Conservation (phyloP, 352 stramenopile genomes). For the Globisporangium rhizosaccharum region DNA sequence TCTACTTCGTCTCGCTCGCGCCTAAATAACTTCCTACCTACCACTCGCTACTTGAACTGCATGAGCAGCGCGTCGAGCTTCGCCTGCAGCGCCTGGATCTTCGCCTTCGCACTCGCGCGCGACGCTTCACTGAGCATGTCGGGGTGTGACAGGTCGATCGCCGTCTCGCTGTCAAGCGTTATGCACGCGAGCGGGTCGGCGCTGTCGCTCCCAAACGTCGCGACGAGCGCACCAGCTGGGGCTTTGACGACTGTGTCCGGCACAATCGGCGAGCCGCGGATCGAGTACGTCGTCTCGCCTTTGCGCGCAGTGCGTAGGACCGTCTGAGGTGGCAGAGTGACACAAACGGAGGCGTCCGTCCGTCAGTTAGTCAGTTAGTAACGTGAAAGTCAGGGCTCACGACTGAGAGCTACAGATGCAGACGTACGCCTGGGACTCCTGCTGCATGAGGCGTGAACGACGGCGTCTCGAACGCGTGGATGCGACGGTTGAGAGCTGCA, state of each 20-base stretch:
- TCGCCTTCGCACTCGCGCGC: constrained; percentile 47
- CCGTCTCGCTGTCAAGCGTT: constrained; percentile 52
- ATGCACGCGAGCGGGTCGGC: constrained; percentile 45
- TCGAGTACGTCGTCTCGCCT: constrained; percentile 69
- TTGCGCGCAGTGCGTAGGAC: constrained; percentile 64
- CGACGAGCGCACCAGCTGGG: constrained; percentile 45
- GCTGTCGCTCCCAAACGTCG: constrained; percentile 41
- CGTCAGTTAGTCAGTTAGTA: neutral
- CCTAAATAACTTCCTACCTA: constrained; percentile 15
- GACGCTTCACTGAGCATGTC: constrained; percentile 55
- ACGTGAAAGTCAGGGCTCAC: neutral
- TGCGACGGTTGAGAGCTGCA: constrained; percentile 13
- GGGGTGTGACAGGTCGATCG: constrained; percentile 59
- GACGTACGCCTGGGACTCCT: constrained; percentile 24
- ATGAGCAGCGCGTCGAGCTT: constrained; percentile 59
- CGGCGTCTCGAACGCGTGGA: constrained; percentile 40
- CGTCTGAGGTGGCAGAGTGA: constrained; percentile 16
- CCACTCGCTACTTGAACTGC: constrained; percentile 39
- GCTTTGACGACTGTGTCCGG: constrained; percentile 50
- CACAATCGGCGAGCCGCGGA: constrained; percentile 60
- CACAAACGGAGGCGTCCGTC: too few species aligned
- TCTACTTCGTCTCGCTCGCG: constrained; percentile 84
- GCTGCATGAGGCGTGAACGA: constrained; percentile 17
- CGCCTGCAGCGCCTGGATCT: constrained; percentile 61
- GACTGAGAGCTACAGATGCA: neutral